These are phyloP conservation scores for Lenzites betulinus DNA, from an alignment of 768 basidiomycete genomes.

Conservation along the genomic window DNA sequence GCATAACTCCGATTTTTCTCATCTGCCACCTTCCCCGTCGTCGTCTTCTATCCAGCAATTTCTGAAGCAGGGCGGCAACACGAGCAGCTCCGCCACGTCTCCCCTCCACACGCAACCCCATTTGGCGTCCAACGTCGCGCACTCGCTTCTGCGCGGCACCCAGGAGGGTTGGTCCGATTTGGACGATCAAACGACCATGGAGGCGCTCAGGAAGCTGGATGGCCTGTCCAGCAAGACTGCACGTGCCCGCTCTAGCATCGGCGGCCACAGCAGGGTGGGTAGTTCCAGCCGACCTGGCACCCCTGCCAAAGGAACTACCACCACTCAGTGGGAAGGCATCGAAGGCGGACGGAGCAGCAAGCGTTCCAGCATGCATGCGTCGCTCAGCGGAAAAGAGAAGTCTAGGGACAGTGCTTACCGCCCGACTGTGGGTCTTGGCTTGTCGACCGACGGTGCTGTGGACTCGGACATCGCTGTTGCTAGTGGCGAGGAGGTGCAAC, in stretches of 20 bases:
- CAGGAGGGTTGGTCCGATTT: conserved; percentile 90
- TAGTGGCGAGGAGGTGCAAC: conserved; percentile 54
- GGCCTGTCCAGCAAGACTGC: conserved; percentile 79
- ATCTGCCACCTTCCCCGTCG: conserved; percentile 88
- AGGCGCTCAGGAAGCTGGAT: conserved; percentile 91
- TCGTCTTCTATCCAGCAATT: conserved; percentile 89
- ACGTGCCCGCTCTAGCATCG: conserved; percentile 75
- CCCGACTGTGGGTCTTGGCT: conserved; percentile 38
- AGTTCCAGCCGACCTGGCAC: conserved; percentile 74
- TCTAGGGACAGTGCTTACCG: conserved; percentile 37
- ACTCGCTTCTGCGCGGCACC: conserved; percentile 82
- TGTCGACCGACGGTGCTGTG: conserved; percentile 34
- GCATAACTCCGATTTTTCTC: conserved; percentile 80
- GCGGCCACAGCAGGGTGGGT: conserved; percentile 36
- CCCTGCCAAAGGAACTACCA: conserved; percentile 54
- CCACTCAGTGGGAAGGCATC: conserved; percentile 75
- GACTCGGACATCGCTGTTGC: conserved; percentile 48
- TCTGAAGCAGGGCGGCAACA: conserved; percentile 55
- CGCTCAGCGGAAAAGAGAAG: conserved; percentile 47
- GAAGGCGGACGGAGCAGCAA: conserved; percentile 44
- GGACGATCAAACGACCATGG: conserved; percentile 86
- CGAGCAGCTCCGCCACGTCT: conserved; percentile 40
- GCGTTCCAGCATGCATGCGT: conserved; percentile 41
- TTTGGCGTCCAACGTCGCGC: conserved; percentile 71
- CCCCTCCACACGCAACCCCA: conserved; percentile 42